These are phyloP conservation scores for Candida qinlingensis DNA, from an alignment of 805 yeast species.

Conservation along the genomic window DNA sequence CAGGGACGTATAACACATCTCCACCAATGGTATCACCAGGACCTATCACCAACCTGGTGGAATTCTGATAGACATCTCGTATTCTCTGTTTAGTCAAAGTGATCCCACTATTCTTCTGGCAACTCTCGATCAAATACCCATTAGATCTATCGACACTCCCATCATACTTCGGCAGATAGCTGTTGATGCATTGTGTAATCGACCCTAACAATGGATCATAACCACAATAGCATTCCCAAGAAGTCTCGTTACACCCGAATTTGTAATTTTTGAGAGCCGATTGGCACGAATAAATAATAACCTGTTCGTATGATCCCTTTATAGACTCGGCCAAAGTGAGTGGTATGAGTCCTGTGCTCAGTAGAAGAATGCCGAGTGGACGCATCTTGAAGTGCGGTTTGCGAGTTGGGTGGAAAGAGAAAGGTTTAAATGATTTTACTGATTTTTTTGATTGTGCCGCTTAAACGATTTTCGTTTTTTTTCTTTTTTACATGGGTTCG, in stretches of 20 bases:
- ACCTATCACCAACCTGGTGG: conserved; percentile 6
- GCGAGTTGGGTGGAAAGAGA: not conserved
- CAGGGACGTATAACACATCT: conserved; percentile 11
- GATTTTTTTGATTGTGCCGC: not conserved
- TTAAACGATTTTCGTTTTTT: not conserved
- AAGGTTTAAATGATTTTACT: not conserved
- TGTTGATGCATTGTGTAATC: conserved; percentile 17
- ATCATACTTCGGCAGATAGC: conserved; percentile 10
- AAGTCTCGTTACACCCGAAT: conserved; percentile 15
- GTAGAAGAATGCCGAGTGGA: not conserved
- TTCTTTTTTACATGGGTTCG: not conserved
- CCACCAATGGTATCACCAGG: not conserved
- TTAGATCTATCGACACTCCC: conserved; percentile 6
- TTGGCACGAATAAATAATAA: conserved; percentile 22
- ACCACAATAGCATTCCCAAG: conserved; percentile 16
- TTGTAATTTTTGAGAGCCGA: conserved; percentile 12
- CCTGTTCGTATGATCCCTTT: conserved; percentile 21
- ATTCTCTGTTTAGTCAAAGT: conserved; percentile 10
- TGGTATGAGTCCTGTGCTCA: not conserved
- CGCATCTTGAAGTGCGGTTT: not conserved
- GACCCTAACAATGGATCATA: conserved; percentile 19
- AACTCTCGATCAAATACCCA: conserved; percentile 3
- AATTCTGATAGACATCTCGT: conserved; percentile 6
- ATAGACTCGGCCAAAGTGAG: conserved; percentile 6
- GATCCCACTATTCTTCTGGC: conserved; percentile 5